phyloP scores from a whole-genome alignment of 441 rosid genomes.

The Euphorbia corollata region DNA sequence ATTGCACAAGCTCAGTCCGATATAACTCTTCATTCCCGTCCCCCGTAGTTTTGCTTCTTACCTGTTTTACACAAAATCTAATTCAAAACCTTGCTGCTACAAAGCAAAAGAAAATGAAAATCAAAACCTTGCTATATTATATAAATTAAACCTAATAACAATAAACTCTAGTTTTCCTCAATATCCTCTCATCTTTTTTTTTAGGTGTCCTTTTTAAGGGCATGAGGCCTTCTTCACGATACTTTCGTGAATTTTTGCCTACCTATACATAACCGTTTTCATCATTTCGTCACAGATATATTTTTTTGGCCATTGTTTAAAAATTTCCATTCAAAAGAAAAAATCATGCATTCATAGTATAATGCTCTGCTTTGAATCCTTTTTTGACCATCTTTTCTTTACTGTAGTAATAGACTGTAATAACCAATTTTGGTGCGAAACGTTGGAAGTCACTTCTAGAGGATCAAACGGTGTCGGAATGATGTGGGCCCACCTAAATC shows the following conservation, averaged over 20 bases:
- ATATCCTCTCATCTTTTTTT: slow-evolving; percentile 1
- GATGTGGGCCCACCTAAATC: background rate
- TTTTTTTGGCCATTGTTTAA: background rate
- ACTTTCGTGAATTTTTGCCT: slow-evolving; percentile 43
- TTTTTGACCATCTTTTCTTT: background rate
- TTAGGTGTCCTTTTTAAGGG: slow-evolving; percentile 4
- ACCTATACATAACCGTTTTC: slow-evolving; percentile 34
- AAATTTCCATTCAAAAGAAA: background rate
- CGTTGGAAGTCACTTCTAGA: background rate
- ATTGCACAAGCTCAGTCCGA: slow-evolving; percentile 68
- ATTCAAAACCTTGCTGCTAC: background rate
- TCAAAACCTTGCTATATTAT: background rate
- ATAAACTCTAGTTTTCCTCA: slow-evolving; percentile 10
- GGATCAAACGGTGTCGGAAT: background rate
- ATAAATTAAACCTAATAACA: background rate
- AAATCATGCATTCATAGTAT: background rate
- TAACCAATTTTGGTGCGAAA: background rate
- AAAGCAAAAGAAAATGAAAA: background rate
- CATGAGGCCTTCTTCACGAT: slow-evolving; percentile 42
- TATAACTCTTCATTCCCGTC: slow-evolving; percentile 47
- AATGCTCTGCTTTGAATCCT: background rate
- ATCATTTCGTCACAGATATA: slow-evolving; percentile 33
- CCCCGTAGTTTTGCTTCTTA: slow-evolving; percentile 43
- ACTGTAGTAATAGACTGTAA: too few species aligned
- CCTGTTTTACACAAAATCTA: slow-evolving; percentile 35